Evolutionary conservation across 2,329 filamentous ascomycete genomes (phyloP).

Genomic region (Tolypocladium nubicola): DNA sequence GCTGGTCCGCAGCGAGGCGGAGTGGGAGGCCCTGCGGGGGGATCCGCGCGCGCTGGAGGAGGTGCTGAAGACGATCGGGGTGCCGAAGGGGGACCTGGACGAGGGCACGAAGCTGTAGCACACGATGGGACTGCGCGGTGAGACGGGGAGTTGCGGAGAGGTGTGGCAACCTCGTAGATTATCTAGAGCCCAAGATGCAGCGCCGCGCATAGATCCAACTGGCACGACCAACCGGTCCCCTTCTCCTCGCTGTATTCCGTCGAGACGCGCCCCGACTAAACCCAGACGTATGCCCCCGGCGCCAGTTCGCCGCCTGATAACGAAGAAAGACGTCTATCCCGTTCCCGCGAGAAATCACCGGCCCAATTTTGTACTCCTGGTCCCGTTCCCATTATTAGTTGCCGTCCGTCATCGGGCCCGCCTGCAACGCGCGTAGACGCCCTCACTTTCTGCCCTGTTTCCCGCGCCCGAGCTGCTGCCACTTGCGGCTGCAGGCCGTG

Average conservation of each 20-base stretch:
- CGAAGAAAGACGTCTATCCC: background rate
- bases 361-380: background rate
- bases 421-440: background rate
- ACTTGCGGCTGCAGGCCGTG: constrained; percentile 48
- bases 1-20: constrained; percentile 46
- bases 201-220: background rate
- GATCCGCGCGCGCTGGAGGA: constrained; percentile 12
- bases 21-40: constrained; percentile 44
- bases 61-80: constrained; percentile 16
- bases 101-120: background rate
- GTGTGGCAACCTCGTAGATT: background rate
- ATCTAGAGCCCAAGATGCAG: background rate
- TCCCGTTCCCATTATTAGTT: no score
- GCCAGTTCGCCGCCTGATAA: background rate
- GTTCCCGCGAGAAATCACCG: background rate
- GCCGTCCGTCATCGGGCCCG: no score
- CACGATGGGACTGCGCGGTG: background rate
- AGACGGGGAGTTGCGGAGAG: background rate
- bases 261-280: background rate
- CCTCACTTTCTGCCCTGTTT: background rate
- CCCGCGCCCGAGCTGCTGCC: constrained; percentile 30
- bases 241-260: background rate
- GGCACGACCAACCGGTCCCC: background rate
- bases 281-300: background rate
- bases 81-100: constrained; percentile 9